Percentiles rank a stretch among this genome's conserved stretches.
phyloP scores from a whole-genome alignment of 345 rosid genomes.

The Acer saccharum region DNA sequence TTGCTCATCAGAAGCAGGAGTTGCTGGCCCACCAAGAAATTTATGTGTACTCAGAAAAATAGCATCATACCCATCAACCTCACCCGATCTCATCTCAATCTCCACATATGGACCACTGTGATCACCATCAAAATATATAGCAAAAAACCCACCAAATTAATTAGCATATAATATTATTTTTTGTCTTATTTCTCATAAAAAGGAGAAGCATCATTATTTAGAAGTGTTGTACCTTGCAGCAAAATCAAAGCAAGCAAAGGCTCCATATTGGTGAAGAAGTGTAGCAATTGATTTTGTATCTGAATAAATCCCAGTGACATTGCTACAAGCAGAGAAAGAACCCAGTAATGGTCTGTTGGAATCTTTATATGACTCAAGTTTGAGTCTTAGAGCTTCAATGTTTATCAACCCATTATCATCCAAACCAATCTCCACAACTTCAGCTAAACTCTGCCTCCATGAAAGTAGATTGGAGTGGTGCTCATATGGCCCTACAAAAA shows the following conservation, averaged over 20 bases:
- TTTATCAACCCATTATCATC: conserved; percentile 40
- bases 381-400: conserved; percentile 27
- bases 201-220: no score
- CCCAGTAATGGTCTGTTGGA: conserved; percentile 50
- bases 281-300: conserved; percentile 50
- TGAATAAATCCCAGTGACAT: conserved; percentile 48
- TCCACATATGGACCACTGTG: conserved; percentile 53
- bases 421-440: conserved; percentile 56
- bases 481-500: conserved; percentile 64
- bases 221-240: no score
- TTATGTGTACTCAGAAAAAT: conserved; percentile 61
- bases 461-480: conserved; percentile 71
- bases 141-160: no score
- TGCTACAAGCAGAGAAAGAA: conserved; percentile 70
- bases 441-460: conserved; percentile 64
- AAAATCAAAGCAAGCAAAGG: conserved; percentile 54
- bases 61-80: conserved; percentile 57
- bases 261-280: conserved; percentile 51
- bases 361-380: conserved; percentile 28
- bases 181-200: no score
- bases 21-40: conserved; percentile 64
- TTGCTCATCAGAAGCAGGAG: conserved; percentile 61
- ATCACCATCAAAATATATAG: no score
- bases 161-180: no score
- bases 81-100: conserved; percentile 57